Percentiles rank a stretch among this genome's conserved stretches.
phyloP scores from a whole-genome alignment of 805 yeast species.

The Torulaspora franciscae region DNA sequence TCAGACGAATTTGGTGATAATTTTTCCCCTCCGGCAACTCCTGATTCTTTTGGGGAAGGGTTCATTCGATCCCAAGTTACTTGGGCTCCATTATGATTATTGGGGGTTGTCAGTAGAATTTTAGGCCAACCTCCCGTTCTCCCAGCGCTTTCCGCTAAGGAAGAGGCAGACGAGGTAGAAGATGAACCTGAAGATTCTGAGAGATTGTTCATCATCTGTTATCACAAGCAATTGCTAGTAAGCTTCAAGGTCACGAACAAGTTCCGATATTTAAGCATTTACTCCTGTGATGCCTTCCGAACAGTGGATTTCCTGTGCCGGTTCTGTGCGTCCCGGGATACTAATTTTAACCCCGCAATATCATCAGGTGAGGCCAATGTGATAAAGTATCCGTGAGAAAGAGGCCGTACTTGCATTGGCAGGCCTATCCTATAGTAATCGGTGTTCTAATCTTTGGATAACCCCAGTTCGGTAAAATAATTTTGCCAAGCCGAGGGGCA shows the following conservation, averaged over 20 bases:
- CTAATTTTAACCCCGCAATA: not conserved
- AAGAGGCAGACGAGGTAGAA: not conserved
- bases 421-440: no score
- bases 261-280: not conserved
- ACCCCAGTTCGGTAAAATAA: not conserved
- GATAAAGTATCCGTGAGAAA: no score
- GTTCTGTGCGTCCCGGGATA: not conserved
- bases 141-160: not conserved
- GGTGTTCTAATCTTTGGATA: no score
- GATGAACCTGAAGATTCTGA: slow-evolving; percentile 8
- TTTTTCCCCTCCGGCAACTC: not conserved
- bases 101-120: not conserved
- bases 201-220: slow-evolving; percentile 1
- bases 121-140: not conserved
- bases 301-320: no score
- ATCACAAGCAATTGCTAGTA: not conserved
- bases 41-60: not conserved
- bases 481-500: not conserved
- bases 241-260: not conserved
- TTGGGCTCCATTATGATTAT: slow-evolving; percentile 2
- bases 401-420: no score
- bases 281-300: not conserved
- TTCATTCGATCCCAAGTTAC: slow-evolving; percentile 4
- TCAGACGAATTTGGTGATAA: not conserved
- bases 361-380: no score